phyloP scores from a whole-genome alignment of 352 stramenopile species.

The Phytopythium sindhum region DNA sequence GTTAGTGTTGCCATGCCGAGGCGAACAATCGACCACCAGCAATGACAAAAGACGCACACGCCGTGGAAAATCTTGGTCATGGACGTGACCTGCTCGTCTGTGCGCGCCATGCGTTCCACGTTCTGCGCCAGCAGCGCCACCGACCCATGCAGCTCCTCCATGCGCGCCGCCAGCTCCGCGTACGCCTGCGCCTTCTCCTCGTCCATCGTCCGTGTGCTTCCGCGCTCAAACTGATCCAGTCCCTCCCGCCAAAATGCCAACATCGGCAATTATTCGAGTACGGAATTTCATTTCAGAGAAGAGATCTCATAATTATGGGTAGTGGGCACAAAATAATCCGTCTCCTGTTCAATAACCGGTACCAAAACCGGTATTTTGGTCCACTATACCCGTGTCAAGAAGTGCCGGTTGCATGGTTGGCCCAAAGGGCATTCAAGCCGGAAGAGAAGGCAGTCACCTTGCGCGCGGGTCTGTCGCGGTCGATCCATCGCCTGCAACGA shows the following conservation, averaged over 20 bases:
- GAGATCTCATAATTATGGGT: too few species aligned
- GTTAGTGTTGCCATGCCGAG: not conserved
- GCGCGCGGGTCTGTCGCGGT: too few species aligned
- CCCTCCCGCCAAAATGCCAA: not conserved
- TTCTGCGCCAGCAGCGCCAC: constrained; percentile 68
- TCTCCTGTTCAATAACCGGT: not conserved
- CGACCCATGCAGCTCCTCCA: constrained; percentile 75
- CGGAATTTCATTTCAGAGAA: not conserved
- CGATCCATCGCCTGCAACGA: not conserved
- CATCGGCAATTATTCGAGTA: not conserved
- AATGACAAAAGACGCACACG: constrained; percentile 34
- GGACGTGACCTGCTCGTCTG: constrained; percentile 57
- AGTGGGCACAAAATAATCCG: too few species aligned
- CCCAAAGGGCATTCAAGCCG: not conserved
- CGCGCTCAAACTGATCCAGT: not conserved
- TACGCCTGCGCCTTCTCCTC: constrained; percentile 70
- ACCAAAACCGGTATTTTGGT: not conserved
- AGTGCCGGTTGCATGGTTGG: not conserved
- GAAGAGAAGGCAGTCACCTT: not conserved
- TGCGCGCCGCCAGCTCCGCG: constrained; percentile 57
- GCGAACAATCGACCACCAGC: not conserved
- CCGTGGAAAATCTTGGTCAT: constrained; percentile 79
- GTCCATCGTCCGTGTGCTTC: constrained; percentile 34
- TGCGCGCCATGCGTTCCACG: constrained; percentile 72
- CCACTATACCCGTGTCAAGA: not conserved